Evolutionary conservation across 2,329 filamentous ascomycete species (phyloP), one percentile per base, ranked within the genome.

Genomic region (Sporothrix variecibatus): DNA sequence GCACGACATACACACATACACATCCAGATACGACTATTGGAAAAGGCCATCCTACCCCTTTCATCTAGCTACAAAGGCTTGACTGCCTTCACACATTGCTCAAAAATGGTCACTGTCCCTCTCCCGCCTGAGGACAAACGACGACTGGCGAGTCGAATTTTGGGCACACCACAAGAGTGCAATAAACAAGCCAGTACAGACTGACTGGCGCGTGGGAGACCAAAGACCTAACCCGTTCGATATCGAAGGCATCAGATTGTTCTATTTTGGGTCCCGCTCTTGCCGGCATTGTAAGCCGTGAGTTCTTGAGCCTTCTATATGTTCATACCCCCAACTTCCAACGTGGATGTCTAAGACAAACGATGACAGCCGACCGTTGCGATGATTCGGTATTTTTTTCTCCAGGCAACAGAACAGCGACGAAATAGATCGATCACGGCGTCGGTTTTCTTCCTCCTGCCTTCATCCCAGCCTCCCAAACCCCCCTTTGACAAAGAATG

Each of bases 201-300:
- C 40, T 11, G 11, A 43, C 40, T 43, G 40, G 11, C 11, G 11
- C 15, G 40, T 12, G 40, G 5, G 20, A 51, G n/a, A 23, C 2
- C 26, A 26, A 23, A 23, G 46, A n/a, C 26, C 8, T 23, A 38
- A 38, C 67, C 49, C 67, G 49, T 28, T 23, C 8, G 17, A 38
- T 38, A 2, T n/a, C 28, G 46, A 20, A 15, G 20, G n/a, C 67
- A 4, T 31, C 17, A n/a, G 12, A 28, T 43, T 56, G 31, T 58
- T 71, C 68, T 71, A 58, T 58, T 71, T 58, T 71, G 34, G 68
- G 68, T 31, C 46, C 49, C 31, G 68, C 11, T 34, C 38, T 31
- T 20, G 51, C 51, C 68, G 51, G 68, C 58, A 65, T 43, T 43
- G 60, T 43, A 5, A 43, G 60, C 60, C 38, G 38, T n/a, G n/a